Evolutionary conservation across 1,284 basidiomycete genomes (phyloP).

Genomic region (Ustilago trichophora): DNA sequence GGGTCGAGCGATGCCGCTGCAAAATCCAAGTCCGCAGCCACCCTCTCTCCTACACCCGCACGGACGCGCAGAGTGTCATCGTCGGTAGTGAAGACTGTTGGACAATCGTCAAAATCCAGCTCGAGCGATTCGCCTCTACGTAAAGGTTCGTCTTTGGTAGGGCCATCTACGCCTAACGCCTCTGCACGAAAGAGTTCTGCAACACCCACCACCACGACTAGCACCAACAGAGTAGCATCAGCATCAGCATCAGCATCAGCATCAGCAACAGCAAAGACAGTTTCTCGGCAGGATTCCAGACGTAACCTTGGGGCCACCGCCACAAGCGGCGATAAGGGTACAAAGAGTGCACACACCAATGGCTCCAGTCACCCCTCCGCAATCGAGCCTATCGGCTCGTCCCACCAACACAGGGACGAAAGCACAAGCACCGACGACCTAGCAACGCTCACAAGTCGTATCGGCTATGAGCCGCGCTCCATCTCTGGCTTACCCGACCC

Average conservation of each 20-base stretch:
- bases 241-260: not conserved
- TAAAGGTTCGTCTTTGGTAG: not conserved
- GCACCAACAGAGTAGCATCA: no score
- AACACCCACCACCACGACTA: no score
- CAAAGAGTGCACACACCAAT: not conserved
- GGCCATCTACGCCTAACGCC: not conserved
- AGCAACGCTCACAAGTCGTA: conserved; percentile 14
- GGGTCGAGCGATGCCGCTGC: no score
- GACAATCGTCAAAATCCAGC: not conserved
- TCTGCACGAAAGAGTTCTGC: conserved; percentile 3
- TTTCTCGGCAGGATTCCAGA: not conserved
- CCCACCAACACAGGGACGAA: conserved; percentile 5
- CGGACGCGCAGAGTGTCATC: not conserved
- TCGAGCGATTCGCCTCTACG: conserved; percentile 9
- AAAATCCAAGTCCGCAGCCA: not conserved
- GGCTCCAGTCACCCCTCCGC: no score
- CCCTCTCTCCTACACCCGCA: not conserved
- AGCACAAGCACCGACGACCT: conserved; percentile 26
- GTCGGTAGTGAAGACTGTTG: not conserved
- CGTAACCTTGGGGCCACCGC: not conserved
- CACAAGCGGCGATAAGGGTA: not conserved
- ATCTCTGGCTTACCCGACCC: conserved; percentile 31
- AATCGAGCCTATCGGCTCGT: not conserved
- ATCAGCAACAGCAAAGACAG: not conserved
- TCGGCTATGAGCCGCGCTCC: conserved; percentile 43